Evolutionary conservation across 768 basidiomycete genomes (phyloP).

Genomic region (Clathrus columnatus): DNA sequence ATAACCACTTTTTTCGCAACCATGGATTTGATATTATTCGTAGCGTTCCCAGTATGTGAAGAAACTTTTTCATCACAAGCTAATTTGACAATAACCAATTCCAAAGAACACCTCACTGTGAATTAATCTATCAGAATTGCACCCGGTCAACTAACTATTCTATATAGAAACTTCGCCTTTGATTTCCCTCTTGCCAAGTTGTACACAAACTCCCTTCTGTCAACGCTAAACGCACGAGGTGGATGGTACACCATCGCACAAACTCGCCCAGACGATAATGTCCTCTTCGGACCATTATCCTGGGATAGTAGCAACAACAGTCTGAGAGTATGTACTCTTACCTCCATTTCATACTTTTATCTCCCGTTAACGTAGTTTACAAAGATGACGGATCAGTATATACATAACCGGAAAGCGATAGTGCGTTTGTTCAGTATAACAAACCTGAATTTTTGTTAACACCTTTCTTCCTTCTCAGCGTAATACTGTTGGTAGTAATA

Average conservation of each 20-base stretch:
- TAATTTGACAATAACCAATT: background rate
- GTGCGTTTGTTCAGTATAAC: no score
- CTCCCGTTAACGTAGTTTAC: background rate
- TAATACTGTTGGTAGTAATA: no score
- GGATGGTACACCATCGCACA: constrained; percentile 19
- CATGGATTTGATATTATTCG: constrained; percentile 23
- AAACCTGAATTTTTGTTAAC: no score
- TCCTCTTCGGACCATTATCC: background rate
- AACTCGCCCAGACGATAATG: background rate
- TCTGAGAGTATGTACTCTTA: no score
- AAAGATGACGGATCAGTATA: background rate
- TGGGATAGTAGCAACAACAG: background rate
- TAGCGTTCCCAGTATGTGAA: constrained; percentile 4
- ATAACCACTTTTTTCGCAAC: constrained; percentile 31
- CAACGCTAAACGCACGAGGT: constrained; percentile 29
- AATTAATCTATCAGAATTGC: background rate
- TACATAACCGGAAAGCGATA: background rate
- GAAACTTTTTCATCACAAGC: background rate
- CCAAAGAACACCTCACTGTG: background rate
- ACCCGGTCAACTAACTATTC: background rate
- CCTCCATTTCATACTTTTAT: background rate
- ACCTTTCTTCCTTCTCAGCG: no score
- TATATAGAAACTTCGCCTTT: constrained; percentile 28
- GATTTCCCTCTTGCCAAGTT: constrained; percentile 33
- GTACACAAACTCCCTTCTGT: constrained; percentile 33